Base-by-base conservation (phyloP, 2,329 filamentous ascomycete species). In the Aspergillus persii region DNA sequence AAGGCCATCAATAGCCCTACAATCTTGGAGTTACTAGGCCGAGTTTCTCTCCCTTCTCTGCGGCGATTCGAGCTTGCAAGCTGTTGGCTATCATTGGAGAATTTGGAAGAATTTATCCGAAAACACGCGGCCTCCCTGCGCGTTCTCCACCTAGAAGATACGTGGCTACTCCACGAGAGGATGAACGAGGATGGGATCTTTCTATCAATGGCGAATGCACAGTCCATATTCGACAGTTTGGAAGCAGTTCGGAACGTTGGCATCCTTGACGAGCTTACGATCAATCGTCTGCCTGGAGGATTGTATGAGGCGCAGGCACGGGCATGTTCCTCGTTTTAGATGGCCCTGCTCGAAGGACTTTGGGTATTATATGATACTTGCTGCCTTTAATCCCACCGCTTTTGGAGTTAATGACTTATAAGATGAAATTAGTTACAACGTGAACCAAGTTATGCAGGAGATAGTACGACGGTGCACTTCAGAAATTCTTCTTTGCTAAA, bases 31-130 rank as follows among this genome's bases (percentile, higher is more conserved):
- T 63, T 63, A 12, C 30, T 61, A 27, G 41, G 44, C 11, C 18
- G 15, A 15, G 46, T 63, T 29, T 27, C 31, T 26, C 27, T 63
- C 7, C 58, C 58, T 6, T 50, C 41, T 36, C 47, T 63, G 3
- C 55, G 39, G 47, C 44, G 41, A 11, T 50, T 63, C 15, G 53
- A 58, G 23, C 30, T 57, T 30, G 55, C 15, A 47, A 61, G 29
- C 18, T 63, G 58, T 26, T 63, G 61, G 61, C 53, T 63, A 6
- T 58, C 44, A 9, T 48, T 57, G 8, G 33, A 52, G 18, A 52
- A 52, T 18, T 50, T 63, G 4, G 18, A 56, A 33, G 15, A 50
- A 8, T 61, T 63, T 50, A 33, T 61, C 15, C 15, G 31, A 8
- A 8, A 18, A 39, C 53, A 61, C 33, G 30, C 47, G 26, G 27